Evolutionary conservation across 2,329 filamentous ascomycete genomes (phyloP).

Genomic region (Colletotrichum abscissum): DNA sequence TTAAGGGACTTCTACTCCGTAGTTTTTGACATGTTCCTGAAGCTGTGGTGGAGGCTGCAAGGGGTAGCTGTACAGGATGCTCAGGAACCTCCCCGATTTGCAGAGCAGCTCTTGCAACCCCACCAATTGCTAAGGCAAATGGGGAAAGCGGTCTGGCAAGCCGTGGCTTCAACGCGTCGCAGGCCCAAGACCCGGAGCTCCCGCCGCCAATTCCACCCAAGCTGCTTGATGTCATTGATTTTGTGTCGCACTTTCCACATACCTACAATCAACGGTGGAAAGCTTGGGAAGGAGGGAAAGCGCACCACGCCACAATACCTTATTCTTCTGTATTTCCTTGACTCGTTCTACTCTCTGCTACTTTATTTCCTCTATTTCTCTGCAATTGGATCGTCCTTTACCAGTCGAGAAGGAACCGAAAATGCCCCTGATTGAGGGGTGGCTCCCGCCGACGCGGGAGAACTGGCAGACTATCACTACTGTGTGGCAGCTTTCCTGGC

Average conservation of each 20-base stretch:
- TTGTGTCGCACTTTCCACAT: background rate
- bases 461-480: conserved; percentile 66
- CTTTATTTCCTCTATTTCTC: background rate
- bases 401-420: background rate
- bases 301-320: background rate
- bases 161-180: background rate
- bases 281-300: background rate
- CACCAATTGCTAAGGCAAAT: background rate
- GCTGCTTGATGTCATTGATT: conserved; percentile 12
- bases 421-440: conserved; percentile 63
- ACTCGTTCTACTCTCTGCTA: background rate
- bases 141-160: background rate
- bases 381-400: background rate
- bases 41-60: background rate
- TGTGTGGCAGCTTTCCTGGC: conserved; percentile 64
- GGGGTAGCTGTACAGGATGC: background rate
- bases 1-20: background rate
- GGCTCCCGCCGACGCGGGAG: conserved; percentile 68
- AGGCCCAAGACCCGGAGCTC: background rate
- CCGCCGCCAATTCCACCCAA: background rate
- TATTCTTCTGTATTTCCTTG: background rate
- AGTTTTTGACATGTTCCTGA: background rate
- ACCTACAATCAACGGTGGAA: background rate
- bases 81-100: background rate
- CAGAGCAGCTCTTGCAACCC: background rate